Percentiles rank a stretch among this genome's conserved stretches.
Conservation (phyloP, 805 yeast genomes). For the Pichia eremophila region DNA sequence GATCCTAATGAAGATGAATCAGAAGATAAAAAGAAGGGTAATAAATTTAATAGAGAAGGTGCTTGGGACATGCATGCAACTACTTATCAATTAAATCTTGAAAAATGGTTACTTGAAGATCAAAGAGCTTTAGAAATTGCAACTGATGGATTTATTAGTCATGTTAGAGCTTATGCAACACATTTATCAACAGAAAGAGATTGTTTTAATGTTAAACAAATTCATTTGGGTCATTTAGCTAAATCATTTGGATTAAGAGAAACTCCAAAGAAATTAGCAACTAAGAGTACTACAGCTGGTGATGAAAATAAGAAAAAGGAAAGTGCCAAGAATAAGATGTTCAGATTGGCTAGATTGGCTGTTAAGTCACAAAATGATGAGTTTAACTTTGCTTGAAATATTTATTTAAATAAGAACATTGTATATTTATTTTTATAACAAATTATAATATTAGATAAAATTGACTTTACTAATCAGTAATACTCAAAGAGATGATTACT, state of each 20-base stretch:
- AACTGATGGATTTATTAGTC: conserved; percentile 74
- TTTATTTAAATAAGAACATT: background rate
- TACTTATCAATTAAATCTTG: conserved; percentile 87
- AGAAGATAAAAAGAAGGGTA: conserved; percentile 11
- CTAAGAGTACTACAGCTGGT: conserved; percentile 27
- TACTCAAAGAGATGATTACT: no score
- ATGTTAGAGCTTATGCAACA: conserved; percentile 91
- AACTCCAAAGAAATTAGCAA: conserved; percentile 70
- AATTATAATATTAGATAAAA: no score
- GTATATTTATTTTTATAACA: background rate
- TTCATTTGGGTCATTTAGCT: conserved; percentile 94
- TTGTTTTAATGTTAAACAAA: conserved; percentile 66
- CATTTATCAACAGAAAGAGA: conserved; percentile 75
- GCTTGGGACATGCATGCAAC: conserved; percentile 93
- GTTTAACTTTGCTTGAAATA: conserved; percentile 44
- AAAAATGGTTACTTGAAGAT: conserved; percentile 78
- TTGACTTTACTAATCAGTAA: no score
- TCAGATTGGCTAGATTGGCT: conserved; percentile 63
- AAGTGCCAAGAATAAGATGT: conserved; percentile 64
- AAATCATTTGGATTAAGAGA: conserved; percentile 92
- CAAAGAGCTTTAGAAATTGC: conserved; percentile 54
- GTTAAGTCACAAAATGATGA: conserved; percentile 58
- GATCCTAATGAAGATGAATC: conserved; percentile 15
- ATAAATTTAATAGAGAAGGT: conserved; percentile 22
- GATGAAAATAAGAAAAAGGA: conserved; percentile 41